Base-by-base conservation (phyloP, 2,329 filamentous ascomycete species). In the Penicillium sp. region DNA sequence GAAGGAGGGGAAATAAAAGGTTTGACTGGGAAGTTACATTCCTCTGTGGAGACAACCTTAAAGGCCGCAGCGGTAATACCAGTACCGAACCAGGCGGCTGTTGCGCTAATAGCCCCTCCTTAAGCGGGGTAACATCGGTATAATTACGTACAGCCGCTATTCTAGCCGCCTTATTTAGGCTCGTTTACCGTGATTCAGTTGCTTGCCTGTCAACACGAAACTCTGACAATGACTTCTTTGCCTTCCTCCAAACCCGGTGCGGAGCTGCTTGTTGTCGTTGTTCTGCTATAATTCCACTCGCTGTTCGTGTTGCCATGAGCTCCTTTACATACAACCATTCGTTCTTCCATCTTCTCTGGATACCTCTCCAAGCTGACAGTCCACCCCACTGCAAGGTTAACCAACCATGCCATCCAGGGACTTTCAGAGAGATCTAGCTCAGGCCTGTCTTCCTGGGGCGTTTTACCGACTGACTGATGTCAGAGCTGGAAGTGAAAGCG, bases 401-500 rank as follows among this genome's bases (percentile, higher is more conserved):
- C 19, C 17, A 21, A 46, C 38, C 59, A 93, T 93, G 91, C 84
- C 88, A 66, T 84, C 88, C 62, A 85, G 84, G 69, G 83, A 85
- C 41, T 93, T 91, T 74, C 81, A 87, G 52, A 78, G 81, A 55
- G 90, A 93, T 72, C 78, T 82, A 70, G 79, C 73, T 30, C 76
- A 78, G 48, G 81, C 76, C 7, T 77, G 75, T 7, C 63, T 70
- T 15, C 69, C 72, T 46, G 70, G 76, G 21, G 69, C 69, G 3
- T 78, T 86, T 51, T 65, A 78, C 1, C 77, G 83, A 53, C 80
- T 95, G 52, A 77, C 77, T 52, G 72, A 81, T 38, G 78, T 96
- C 26, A 77, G 78, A 38, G 79, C 81, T 41, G 90, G 90, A 17
- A 86, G 88, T 5, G 89, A 90, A 35, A 90, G 94, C 74, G 91